Evolutionary conservation across 2,329 filamentous ascomycete genomes (phyloP).

Genomic region (Coleophoma cylindrospora): DNA sequence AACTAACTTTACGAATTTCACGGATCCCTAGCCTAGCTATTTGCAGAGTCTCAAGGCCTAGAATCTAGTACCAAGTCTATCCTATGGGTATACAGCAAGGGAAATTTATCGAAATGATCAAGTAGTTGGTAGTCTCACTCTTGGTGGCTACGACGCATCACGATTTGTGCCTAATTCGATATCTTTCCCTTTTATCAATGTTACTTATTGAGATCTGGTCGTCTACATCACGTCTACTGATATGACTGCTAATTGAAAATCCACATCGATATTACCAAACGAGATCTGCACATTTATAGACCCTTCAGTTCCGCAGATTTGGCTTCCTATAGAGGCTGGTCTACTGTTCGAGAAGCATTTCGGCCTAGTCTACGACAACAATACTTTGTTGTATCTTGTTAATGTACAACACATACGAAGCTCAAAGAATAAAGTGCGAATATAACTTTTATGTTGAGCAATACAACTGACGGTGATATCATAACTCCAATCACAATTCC

Average conservation of each 20-base stretch:
- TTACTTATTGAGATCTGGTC: constrained; percentile 13
- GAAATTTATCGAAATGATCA: constrained; percentile 28
- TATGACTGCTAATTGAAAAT: too few relatives aligned
- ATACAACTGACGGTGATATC: constrained; percentile 1
- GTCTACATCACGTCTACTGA: too few relatives aligned
- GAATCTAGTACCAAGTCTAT: constrained; percentile 30
- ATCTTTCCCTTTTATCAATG: constrained; percentile 26
- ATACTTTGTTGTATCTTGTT: constrained; percentile 25
- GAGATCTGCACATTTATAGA: constrained; percentile 26
- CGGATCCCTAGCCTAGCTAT: constrained; percentile 27
- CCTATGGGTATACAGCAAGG: constrained; percentile 35
- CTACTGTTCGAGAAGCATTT: too few relatives aligned
- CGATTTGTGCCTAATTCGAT: constrained; percentile 30
- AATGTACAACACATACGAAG: constrained; percentile 17
- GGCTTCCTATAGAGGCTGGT: too few relatives aligned
- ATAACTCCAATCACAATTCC: constrained; percentile 17
- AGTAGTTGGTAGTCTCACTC: constrained; percentile 30
- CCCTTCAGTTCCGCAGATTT: constrained; percentile 19
- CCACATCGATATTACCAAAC: too few relatives aligned
- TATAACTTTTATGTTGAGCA: constrained; percentile 22
- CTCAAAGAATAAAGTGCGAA: constrained; percentile 20
- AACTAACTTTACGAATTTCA: constrained; percentile 30
- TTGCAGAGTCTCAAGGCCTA: constrained; percentile 29
- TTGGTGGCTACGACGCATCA: constrained; percentile 34
- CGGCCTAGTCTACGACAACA: too few relatives aligned